Conservation (phyloP, 371 early-diverging fungal species). For the Nematocida ironsii region DNA sequence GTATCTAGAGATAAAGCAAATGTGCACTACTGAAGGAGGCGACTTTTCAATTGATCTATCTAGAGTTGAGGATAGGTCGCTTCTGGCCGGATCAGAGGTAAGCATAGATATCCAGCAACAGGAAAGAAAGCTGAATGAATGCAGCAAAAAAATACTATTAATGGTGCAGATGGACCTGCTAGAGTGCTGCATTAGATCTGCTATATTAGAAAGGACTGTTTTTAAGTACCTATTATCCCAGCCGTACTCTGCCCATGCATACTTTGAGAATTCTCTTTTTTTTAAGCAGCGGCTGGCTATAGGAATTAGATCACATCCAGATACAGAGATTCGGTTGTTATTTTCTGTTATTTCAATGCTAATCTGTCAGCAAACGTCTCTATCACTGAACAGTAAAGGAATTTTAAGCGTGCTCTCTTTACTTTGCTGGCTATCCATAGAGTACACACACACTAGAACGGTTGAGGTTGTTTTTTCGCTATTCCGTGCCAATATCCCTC, state of each 20-base stretch:
- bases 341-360: conserved; percentile 24
- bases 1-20: conserved; percentile 25
- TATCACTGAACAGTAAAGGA: not conserved
- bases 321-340: conserved; percentile 21
- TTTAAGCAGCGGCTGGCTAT: conserved; percentile 29
- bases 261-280: conserved; percentile 6
- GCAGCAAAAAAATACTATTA: not conserved
- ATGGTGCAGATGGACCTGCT: conserved; percentile 39
- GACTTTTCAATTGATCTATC: conserved; percentile 45
- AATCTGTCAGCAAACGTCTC: not conserved
- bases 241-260: not conserved
- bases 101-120: not conserved
- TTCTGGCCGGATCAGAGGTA: not conserved
- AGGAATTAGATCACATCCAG: conserved; percentile 15
- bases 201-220: conserved; percentile 18
- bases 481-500: not conserved
- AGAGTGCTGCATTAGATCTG: conserved; percentile 32
- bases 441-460: conserved; percentile 6
- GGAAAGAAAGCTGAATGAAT: conserved; percentile 3
- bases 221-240: conserved; percentile 7
- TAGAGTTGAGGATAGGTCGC: conserved; percentile 15
- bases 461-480: conserved; percentile 21
- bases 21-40: conserved; percentile 1
- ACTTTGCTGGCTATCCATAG: conserved; percentile 38
- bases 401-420: conserved; percentile 16